phyloP scores from a whole-genome alignment of 2,329 filamentous ascomycete genomes.

The Raffaelea deltoideospora region DNA sequence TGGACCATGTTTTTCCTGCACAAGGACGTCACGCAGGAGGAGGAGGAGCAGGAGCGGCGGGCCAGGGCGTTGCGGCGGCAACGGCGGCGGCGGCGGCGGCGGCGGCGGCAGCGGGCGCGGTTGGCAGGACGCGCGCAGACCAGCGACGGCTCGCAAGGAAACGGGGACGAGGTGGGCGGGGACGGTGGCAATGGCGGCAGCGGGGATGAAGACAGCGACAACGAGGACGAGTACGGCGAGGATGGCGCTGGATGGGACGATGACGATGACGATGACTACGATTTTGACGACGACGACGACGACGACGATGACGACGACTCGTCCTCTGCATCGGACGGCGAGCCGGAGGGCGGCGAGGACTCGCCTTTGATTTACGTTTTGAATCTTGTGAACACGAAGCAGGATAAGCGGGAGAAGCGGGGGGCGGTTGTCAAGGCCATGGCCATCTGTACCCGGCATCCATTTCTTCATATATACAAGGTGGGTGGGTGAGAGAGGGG shows the following conservation, averaged over 20 bases:
- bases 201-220: slow-evolving; percentile 24
- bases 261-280: slow-evolving; percentile 25
- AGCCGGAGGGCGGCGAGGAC: slow-evolving; percentile 60
- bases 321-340: slow-evolving; percentile 40
- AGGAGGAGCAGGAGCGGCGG: slow-evolving; percentile 58
- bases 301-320: slow-evolving; percentile 32
- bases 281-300: slow-evolving; percentile 28
- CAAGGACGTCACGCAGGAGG: slow-evolving; percentile 76
- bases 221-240: slow-evolving; percentile 28
- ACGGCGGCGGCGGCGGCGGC: slow-evolving; percentile 40
- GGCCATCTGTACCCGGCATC: slow-evolving; percentile 96
- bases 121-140: slow-evolving; percentile 25
- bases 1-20: slow-evolving; percentile 99
- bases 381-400: slow-evolving; percentile 95
- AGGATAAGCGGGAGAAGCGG: slow-evolving; percentile 83
- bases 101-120: slow-evolving; percentile 27
- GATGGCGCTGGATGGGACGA: slow-evolving; percentile 31
- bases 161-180: slow-evolving; percentile 32
- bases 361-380: slow-evolving; percentile 92
- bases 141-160: slow-evolving; percentile 8
- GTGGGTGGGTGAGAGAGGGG: slow-evolving; percentile 27
- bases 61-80: slow-evolving; percentile 40
- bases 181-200: slow-evolving; percentile 26
- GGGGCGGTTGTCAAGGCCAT: slow-evolving; percentile 94
- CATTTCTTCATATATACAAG: slow-evolving; percentile 98